These are phyloP conservation scores for Annona squamosa DNA, from an alignment of 164 flowering plant species.

Conservation along the genomic window DNA sequence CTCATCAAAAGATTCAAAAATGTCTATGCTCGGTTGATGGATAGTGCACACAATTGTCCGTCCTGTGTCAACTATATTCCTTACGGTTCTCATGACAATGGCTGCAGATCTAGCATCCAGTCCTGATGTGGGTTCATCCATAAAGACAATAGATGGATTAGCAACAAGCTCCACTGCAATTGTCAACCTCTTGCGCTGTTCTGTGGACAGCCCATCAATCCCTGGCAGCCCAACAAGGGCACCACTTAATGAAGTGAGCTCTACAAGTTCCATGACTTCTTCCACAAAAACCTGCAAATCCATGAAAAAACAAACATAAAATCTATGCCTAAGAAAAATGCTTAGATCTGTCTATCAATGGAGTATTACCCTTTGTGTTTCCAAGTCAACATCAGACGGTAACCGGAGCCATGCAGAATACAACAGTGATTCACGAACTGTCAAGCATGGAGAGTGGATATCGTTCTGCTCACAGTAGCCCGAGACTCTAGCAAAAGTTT, in stretches of 20 bases:
- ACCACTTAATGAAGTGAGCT: neutral
- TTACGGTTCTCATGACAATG: conserved; percentile 7
- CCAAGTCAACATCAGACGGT: conserved; percentile 64
- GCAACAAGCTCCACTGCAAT: conserved; percentile 6
- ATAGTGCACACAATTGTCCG: conserved; percentile 4
- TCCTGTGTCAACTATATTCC: conserved; percentile 5
- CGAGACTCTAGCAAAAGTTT: conserved; percentile 93
- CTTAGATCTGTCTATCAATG: neutral
- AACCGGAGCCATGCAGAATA: conserved; percentile 96
- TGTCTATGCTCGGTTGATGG: conserved; percentile 4
- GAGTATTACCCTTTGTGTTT: conserved; percentile 64
- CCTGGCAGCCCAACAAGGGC: conserved; percentile 4
- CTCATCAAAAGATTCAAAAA: conserved; percentile 7
- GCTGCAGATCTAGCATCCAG: conserved; percentile 4
- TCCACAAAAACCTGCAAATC: conserved; percentile 1
- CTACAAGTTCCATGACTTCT: conserved; percentile 6
- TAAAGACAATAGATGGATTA: conserved; percentile 4
- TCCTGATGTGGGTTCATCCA: conserved; percentile 5
- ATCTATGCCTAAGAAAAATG: conserved; percentile 7
- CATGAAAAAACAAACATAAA: conserved; percentile 7
- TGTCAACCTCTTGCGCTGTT: conserved; percentile 5
- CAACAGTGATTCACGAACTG: conserved; percentile 80
- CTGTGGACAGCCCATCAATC: conserved; percentile 2
- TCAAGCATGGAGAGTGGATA: conserved; percentile 92
- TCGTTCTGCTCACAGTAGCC: conserved; percentile 99